Evolutionary conservation across 352 stramenopile genomes (phyloP).

Genomic region (Globisporangium cylindrosporum): DNA sequence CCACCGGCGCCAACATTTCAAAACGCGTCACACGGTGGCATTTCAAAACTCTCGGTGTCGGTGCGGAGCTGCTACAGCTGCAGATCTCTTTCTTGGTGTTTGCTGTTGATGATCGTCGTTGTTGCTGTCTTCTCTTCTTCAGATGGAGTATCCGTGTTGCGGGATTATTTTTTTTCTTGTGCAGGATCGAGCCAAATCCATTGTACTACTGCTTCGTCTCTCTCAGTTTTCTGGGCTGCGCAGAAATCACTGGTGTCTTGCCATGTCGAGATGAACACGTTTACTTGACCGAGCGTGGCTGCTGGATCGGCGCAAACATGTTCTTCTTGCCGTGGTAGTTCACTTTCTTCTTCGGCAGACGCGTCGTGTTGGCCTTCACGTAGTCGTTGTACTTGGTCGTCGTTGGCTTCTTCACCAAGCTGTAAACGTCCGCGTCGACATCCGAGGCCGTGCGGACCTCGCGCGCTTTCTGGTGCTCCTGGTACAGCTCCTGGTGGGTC

Average conservation of each 20-base stretch:
- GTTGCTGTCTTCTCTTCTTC: slow-evolving; percentile 1
- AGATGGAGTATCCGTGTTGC: slow-evolving; percentile 26
- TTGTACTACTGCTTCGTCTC: slow-evolving; percentile 9
- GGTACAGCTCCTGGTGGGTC: slow-evolving; percentile 52
- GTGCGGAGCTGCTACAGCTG: slow-evolving; percentile 8
- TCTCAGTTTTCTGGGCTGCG: neutral
- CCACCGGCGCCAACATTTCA: neutral
- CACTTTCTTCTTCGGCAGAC: slow-evolving; percentile 36
- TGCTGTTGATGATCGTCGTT: neutral
- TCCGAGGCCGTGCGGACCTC: slow-evolving; percentile 31
- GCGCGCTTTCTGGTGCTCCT: slow-evolving; percentile 14
- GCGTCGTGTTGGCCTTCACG: slow-evolving; percentile 24
- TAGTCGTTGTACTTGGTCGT: slow-evolving; percentile 40
- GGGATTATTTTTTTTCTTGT: slow-evolving; percentile 26
- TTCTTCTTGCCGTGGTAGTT: slow-evolving; percentile 45
- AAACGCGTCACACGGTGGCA: neutral
- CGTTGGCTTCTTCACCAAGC: slow-evolving; percentile 46
- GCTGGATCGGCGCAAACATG: slow-evolving; percentile 50
- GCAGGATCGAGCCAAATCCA: slow-evolving; percentile 16
- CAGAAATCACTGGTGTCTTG: neutral
- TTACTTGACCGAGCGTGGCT: slow-evolving; percentile 73
- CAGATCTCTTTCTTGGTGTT: slow-evolving; percentile 2
- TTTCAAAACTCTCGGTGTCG: neutral
- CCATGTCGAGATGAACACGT: neutral
- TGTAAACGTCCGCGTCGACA: slow-evolving; percentile 47